Evolutionary conservation across 2,329 filamentous ascomycete genomes (phyloP), one percentile per base, ranked within the genome.

Genomic region (Metarhizium robertsii): DNA sequence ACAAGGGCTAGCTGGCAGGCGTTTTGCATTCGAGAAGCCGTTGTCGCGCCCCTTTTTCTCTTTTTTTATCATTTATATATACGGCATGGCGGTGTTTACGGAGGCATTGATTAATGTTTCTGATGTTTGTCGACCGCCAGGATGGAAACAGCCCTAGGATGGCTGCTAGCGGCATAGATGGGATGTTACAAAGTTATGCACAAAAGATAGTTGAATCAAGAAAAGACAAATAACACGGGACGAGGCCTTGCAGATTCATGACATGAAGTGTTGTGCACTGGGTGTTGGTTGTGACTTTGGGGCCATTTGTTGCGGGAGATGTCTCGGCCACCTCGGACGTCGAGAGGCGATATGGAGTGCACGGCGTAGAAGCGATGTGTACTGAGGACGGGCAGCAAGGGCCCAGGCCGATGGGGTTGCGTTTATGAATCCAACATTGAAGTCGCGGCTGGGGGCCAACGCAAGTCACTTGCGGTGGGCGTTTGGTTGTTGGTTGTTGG

Each of bases 171-270:
- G 59, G 55, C 53, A 62, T 62, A 61, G 60, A 61, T 52, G 57
- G 55, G 57, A 59, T 56, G 58, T 50, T 55, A 53, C 18, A 62
- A 61, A 59, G 59, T 58, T 57, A 61, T 59, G 55, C 45, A 55
- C 56, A 58, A 50, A 45, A 61, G 55, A 60, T 62, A 53, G 20
- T 30, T 29, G 45, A 58, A 51, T 46, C 30, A 52, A 55, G 36
- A 55, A 20, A 32, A 50, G 20, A 48, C 4, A 48, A 48, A 48
- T 29, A 29, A 51, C 4, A 38, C 5, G 32, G 7, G 5, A 50
- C 11, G 0, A 34, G 42, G 18, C 42, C 6, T 7, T 45, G n/a
- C 40, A 36, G 13, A 4, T 8, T 36, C 8, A 36, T 13, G 34
- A 36, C 34, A 36, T 36, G 34, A 4, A 4, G 6, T 4, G 34